A percentile compares a stretch with the other conserved stretches of the same genome.
These are phyloP conservation scores for Neonectria punicea DNA, from an alignment of 2,329 filamentous ascomycete genomes.

Conservation along the genomic window DNA sequence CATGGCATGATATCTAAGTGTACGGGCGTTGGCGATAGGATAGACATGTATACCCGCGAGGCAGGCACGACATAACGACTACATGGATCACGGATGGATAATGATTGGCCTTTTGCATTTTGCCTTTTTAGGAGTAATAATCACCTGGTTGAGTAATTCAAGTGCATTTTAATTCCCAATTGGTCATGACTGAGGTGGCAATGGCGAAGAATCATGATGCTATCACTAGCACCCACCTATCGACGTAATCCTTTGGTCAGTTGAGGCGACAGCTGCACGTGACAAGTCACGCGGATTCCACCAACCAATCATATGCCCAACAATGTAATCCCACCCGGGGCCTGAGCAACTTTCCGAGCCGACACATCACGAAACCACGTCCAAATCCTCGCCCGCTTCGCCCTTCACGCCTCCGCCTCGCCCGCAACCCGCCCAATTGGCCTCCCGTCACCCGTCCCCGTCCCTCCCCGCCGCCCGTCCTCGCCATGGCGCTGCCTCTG, in stretches of 20 bases:
- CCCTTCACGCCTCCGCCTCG: constrained; percentile 31
- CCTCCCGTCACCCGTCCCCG: constrained; percentile 43
- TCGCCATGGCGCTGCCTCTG: constrained; percentile 48
- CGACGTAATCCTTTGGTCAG: constrained; percentile 1
- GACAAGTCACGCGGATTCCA: constrained; percentile 37
- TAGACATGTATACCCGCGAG: constrained; percentile 29
- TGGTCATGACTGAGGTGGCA: not conserved
- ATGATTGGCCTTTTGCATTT: not conserved
- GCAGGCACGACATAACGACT: constrained; percentile 27
- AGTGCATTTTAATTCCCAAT: not conserved
- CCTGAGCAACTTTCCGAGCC: constrained; percentile 47
- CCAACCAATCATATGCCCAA: constrained; percentile 50
- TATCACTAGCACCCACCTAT: not conserved
- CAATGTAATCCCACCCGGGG: constrained; percentile 56
- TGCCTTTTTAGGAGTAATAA: not conserved
- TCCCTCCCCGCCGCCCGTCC: constrained; percentile 25
- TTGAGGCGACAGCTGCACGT: constrained; percentile 40
- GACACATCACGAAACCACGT: constrained; percentile 35
- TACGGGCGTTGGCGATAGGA: constrained; percentile 15
- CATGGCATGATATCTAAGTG: constrained; percentile 25
- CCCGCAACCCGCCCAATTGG: constrained; percentile 38
- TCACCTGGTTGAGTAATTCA: not conserved
- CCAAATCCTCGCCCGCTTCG: constrained; percentile 44
- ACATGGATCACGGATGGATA: constrained; percentile 14
- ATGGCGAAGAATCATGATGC: not conserved